Evolutionary conservation across 306 rosid genomes (phyloP), one percentile per base, ranked within the genome.

Genomic region (Prosopis cineraria): DNA sequence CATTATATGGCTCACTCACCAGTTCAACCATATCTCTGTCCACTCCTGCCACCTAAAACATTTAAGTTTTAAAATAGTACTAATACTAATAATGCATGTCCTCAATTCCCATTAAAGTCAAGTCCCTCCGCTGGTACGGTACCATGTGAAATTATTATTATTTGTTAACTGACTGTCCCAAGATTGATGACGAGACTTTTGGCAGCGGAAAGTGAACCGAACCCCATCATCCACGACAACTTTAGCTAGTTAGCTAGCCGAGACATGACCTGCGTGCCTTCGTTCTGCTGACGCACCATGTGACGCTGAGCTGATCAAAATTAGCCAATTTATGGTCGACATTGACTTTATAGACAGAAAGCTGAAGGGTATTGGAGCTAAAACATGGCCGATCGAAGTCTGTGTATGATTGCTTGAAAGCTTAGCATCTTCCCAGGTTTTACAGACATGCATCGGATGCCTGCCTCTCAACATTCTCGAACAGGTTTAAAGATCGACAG

Each of bases 21-120:
- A 70, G 82, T 74, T 79, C 83, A 50, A 82, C 84, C 40, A 75
- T 80, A 43, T 84, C 80, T 73, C 83, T 85, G 79, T 79, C 87
- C 59, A 72, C 79, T 73, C 75, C 79, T 58, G 79, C 83, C 67
- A 72, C 66, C 78, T 65, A 59, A 45, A 68, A 81, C 74, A 58
- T n/a, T 10, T 11, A 24, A 71, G 52, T 25, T 29, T 20, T 7
- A 52, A 72, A 41, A 41, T 10, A 22, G 71, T 58, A 34, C 33
- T 40, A 3, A 45, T 58, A 34, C 33, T 40, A 3, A 45, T 58
- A 7, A 41, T 68, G 56, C 13, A 33, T 43, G 58, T 45, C 48
- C 68, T 33, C 65, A 25, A 44, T 37, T 24, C 41, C 74, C 31
- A 30, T 12, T 48, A 37, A 41, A 11, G 50, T 50, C 22, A 27